Base-by-base conservation (phyloP, 2,329 filamentous ascomycete species). In the Lachnellula hyalina region DNA sequence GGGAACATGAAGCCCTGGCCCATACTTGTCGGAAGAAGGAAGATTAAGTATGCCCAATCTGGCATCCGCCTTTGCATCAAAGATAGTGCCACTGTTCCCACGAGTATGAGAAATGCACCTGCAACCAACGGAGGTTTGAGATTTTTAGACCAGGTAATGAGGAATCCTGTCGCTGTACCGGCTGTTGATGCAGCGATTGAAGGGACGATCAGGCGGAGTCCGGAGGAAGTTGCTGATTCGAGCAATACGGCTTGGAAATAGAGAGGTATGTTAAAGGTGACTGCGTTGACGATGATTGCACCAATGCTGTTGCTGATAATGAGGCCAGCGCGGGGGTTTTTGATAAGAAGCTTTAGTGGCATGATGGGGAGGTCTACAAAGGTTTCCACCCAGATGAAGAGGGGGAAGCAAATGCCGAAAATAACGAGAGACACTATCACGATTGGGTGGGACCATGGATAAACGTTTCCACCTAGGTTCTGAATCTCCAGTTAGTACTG, bases 161-260 rank as follows among this genome's bases (percentile, higher is more conserved):
- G 70, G 65, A 87, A 80, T 2, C 85, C 84, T 1, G 83, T 84
- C 0, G 74, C 66, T 1, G 82, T 76, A 45, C 84, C 85, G 6
- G 76, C 72, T 35, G 71, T 46, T 44, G 83, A 83, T 28, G 81
- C 71, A 2, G 78, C 79, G 25, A 84, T 62, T 0, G 83, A 82
- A 4, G 85, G 83, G 6, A 85, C 74, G 19, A 89, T 78, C 51
- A 92, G 83, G 44, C 84, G 81, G 28, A 90, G 79, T n/a, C 88
- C 88, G 0, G 87, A 89, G 23, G 77, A 74, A 0, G 87, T 90
- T 15, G 88, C 84, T 5, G 77, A 80, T 55, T 85, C 83, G 50
- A 87, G 77, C 47, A 89, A 83, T 25, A 90, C 86, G 38, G 84
- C 86, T 67, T 90, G 87, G 72, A 89, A 91, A 73, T 86, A 92